Evolutionary conservation across 257 asterid genomes (phyloP).

Genomic region (Nicotiana sylvestris): DNA sequence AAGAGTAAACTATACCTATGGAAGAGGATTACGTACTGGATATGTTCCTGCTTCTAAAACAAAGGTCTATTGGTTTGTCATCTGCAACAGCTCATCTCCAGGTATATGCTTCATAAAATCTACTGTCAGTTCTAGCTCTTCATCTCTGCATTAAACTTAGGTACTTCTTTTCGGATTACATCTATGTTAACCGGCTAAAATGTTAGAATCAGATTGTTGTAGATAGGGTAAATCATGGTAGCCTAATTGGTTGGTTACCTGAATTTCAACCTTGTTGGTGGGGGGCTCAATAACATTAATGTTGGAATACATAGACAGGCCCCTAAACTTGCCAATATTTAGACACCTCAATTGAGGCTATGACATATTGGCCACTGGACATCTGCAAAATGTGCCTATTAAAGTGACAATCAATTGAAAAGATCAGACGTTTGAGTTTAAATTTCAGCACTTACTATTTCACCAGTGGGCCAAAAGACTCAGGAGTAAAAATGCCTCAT

Average conservation of each 20-base stretch:
- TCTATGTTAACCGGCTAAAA: background rate
- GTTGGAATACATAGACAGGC: too few species aligned
- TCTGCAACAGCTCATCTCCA: slow-evolving; percentile 68
- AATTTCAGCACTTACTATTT: background rate
- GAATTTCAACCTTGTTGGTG: background rate
- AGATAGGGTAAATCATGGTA: background rate
- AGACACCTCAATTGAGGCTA: background rate
- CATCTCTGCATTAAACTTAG: background rate
- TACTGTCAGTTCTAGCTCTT: background rate
- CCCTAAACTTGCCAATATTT: too few species aligned
- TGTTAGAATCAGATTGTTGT: background rate
- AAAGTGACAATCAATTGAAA: background rate
- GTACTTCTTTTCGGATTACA: background rate
- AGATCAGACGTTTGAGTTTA: background rate
- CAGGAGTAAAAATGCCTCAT: background rate
- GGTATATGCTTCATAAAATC: slow-evolving; percentile 30
- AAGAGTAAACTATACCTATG: slow-evolving; percentile 51
- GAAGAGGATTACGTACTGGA: slow-evolving; percentile 73
- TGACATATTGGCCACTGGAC: background rate
- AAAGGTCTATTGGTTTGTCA: slow-evolving; percentile 80
- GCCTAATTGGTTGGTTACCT: background rate
- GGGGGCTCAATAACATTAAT: background rate
- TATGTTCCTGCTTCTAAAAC: slow-evolving; percentile 70
- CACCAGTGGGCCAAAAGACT: slow-evolving; percentile 2
- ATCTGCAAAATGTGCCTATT: background rate